These are phyloP conservation scores for Amaranthus tricolor DNA, from an alignment of 179 eudicot genomes.

Conservation along the genomic window DNA sequence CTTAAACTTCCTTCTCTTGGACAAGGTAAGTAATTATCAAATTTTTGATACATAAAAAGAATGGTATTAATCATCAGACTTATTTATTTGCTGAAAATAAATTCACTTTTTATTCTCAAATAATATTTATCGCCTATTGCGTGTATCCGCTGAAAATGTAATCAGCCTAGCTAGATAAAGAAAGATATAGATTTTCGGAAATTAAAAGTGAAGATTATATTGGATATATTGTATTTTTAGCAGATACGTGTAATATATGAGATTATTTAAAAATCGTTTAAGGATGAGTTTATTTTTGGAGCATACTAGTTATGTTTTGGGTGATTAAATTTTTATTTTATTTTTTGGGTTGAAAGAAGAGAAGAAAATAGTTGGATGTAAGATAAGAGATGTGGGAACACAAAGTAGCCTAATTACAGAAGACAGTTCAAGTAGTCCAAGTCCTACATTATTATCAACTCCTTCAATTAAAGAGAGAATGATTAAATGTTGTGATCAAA, in stretches of 20 bases:
- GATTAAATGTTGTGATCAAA: slow-evolving; percentile 33
- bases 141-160: too few species aligned
- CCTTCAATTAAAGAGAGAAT: slow-evolving; percentile 60
- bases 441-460: slow-evolving; percentile 34
- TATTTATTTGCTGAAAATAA: background rate
- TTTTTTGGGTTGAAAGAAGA: slow-evolving; percentile 18
- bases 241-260: too few species aligned
- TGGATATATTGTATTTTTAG: too few species aligned
- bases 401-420: slow-evolving; percentile 50
- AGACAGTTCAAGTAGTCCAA: slow-evolving; percentile 44
- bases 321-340: background rate
- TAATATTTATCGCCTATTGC: too few species aligned
- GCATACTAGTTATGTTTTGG: background rate
- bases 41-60: background rate
- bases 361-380: slow-evolving; percentile 28
- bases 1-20: slow-evolving; percentile 15
- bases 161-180: too few species aligned
- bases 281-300: background rate
- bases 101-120: too few species aligned
- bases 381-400: slow-evolving; percentile 75
- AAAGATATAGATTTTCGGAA: too few species aligned
- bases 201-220: too few species aligned
- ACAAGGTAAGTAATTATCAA: slow-evolving; percentile 16
- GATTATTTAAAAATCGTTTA: too few species aligned
- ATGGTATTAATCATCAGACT: background rate